phyloP scores from a whole-genome alignment of 2,329 filamentous ascomycete species.

The Fusarium sp. region DNA sequence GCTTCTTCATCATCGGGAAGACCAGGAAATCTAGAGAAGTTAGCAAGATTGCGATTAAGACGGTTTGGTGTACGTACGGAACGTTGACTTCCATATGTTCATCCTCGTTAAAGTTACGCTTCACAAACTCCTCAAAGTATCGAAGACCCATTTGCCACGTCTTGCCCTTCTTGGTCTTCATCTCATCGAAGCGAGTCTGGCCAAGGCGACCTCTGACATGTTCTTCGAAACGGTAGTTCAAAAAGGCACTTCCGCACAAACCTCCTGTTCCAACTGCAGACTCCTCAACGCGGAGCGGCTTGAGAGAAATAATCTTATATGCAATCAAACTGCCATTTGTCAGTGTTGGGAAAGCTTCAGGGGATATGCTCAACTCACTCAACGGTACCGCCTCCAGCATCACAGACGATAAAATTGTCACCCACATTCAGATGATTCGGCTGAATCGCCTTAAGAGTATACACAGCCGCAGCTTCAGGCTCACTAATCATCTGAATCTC shows the following conservation, averaged over 20 bases:
- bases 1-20: constrained; percentile 81
- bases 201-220: constrained; percentile 78
- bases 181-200: constrained; percentile 75
- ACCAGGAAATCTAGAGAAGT: constrained; percentile 71
- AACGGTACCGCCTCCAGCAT: constrained; percentile 74
- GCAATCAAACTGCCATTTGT: constrained; percentile 72
- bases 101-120: constrained; percentile 85
- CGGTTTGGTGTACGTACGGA: constrained; percentile 63
- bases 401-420: constrained; percentile 74
- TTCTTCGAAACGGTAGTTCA: constrained; percentile 86
- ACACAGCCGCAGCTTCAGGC: constrained; percentile 83
- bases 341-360: constrained; percentile 14
- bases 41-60: neutral
- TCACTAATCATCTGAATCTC: constrained; percentile 85
- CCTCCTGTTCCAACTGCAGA: constrained; percentile 84
- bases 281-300: constrained; percentile 80
- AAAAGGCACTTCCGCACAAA: constrained; percentile 81
- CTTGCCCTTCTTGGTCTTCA: constrained; percentile 82
- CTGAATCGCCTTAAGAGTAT: constrained; percentile 83
- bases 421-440: constrained; percentile 79
- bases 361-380: constrained; percentile 63
- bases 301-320: constrained; percentile 82
- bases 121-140: constrained; percentile 88
- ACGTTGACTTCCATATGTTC: constrained; percentile 83
- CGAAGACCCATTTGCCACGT: constrained; percentile 84